Base-by-base conservation (phyloP, 1,284 basidiomycete genomes). In the Boletus smithii region DNA sequence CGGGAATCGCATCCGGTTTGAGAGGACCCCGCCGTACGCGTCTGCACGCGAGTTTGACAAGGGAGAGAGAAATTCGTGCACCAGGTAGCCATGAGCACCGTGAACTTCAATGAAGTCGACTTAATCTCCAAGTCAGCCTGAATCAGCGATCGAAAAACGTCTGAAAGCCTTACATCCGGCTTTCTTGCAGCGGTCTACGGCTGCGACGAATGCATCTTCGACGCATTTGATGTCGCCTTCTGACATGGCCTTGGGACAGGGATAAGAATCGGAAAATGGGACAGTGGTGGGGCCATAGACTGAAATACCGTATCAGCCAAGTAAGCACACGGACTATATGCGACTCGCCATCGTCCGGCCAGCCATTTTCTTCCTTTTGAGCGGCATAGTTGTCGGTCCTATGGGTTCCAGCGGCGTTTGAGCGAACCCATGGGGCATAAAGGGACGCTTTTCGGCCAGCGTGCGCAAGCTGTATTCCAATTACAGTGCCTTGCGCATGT, bases 51-150 rank as follows among this genome's bases (percentile, higher is more conserved):
- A 63, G 70, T 91, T 91, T 32, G 83, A 83, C 24, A 88, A 59
- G 0, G 88, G 88, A 7, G 83, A 87, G 14, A 82, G 59, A 66
- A 89, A 91, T 29, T 68, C 63, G 62, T 82, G 77, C 6, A 81
- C 23, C 20, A 85, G 73, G 64, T 86, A 86, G 17, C 84, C 81
- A 60, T 91, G 87, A 1, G 82, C 77, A 18, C 72, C 77, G 64
- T 91, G 88, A 17, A 91, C 63, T 63, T 95, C 89, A 50, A 95
- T 83, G 56, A 88, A 90, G 67, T 95, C 90, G 62, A 82, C 80
- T 82, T 24, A 36, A 34, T 24, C 18, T 33, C n/a, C 22, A 26
- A 34, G 26, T 46, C 26, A 54, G 44, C n/a, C 27, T 9, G 31
- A 36, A 33, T 38, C 29, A 32, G 16, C 37, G 23, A 36, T 20